Evolutionary conservation across 306 rosid species (phyloP).

Genomic region (Ormosia emarginata): DNA sequence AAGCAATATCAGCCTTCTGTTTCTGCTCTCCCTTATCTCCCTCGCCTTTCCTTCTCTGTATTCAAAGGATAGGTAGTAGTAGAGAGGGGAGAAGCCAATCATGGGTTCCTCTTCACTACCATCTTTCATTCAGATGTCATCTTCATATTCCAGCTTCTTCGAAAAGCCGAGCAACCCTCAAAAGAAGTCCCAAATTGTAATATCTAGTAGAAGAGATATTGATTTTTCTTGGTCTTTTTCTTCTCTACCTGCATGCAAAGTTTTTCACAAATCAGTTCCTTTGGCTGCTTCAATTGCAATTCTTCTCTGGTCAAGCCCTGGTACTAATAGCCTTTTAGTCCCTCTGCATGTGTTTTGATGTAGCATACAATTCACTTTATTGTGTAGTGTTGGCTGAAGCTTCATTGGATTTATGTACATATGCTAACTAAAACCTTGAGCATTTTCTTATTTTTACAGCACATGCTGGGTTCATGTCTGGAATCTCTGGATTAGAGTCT

Average conservation of each 20-base stretch:
- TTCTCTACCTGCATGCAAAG: conserved; percentile 22
- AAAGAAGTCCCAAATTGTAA: conserved; percentile 26
- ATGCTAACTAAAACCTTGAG: background rate
- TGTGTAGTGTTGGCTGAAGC: background rate
- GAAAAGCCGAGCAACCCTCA: conserved; percentile 23
- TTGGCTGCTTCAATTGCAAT: conserved; percentile 71
- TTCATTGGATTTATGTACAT: background rate
- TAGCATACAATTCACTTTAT: background rate
- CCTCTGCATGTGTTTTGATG: background rate
- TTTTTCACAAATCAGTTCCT: conserved; percentile 59
- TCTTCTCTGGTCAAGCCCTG: conserved; percentile 76
- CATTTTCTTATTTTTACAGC: conserved; percentile 46
- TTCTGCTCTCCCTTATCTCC: conserved; percentile 32
- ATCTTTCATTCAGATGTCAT: conserved; percentile 41
- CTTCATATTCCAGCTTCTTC: conserved; percentile 15
- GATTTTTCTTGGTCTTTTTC: conserved; percentile 17
- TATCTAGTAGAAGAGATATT: background rate
- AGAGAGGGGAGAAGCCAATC: conserved; percentile 29
- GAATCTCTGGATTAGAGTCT: conserved; percentile 80
- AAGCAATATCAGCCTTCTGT: conserved; percentile 27
- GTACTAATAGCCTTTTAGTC: conserved; percentile 18
- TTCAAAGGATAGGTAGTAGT: background rate
- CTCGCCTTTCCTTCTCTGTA: background rate
- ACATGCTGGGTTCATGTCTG: conserved; percentile 83
- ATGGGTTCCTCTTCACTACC: conserved; percentile 63